A percentile compares a stretch with the other conserved stretches of the same genome.
phyloP scores from a whole-genome alignment of 352 stramenopile genomes.

The Achlya hypogyna region DNA sequence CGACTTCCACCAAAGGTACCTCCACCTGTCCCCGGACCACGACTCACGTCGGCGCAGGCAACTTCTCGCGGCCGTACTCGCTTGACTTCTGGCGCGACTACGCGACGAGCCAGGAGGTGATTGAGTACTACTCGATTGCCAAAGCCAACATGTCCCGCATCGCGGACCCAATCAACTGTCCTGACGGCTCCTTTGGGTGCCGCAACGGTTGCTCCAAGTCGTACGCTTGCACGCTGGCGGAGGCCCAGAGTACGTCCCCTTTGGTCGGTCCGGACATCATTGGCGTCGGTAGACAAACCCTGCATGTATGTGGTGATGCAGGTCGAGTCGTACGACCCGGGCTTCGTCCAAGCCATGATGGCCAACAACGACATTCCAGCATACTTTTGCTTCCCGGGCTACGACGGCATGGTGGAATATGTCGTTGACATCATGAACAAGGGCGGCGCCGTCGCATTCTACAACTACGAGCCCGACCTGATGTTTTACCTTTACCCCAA shows the following conservation, averaged over 20 bases:
- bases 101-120: constrained; percentile 28
- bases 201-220: constrained; percentile 35
- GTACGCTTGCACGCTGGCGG: constrained; percentile 32
- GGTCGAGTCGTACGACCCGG: constrained; percentile 32
- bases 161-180: constrained; percentile 17
- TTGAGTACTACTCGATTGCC: constrained; percentile 22
- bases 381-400: constrained; percentile 58
- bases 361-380: constrained; percentile 40
- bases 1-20: constrained; percentile 1
- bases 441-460: constrained; percentile 34
- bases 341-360: constrained; percentile 37
- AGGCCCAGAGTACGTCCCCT: constrained; percentile 1
- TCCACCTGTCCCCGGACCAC: background rate
- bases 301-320: constrained; percentile 47
- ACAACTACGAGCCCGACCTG: constrained; percentile 41
- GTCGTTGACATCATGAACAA: constrained; percentile 25
- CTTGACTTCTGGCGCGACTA: constrained; percentile 50
- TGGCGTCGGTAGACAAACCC: constrained; percentile 16
- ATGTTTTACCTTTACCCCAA: constrained; percentile 33
- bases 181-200: constrained; percentile 34
- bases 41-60: background rate
- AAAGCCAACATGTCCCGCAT: background rate
- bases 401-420: constrained; percentile 29
- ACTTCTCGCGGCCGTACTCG: constrained; percentile 13
- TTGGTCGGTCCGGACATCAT: background rate